Base-by-base conservation (phyloP, 768 basidiomycete genomes). In the Asterophora lycoperdoides region DNA sequence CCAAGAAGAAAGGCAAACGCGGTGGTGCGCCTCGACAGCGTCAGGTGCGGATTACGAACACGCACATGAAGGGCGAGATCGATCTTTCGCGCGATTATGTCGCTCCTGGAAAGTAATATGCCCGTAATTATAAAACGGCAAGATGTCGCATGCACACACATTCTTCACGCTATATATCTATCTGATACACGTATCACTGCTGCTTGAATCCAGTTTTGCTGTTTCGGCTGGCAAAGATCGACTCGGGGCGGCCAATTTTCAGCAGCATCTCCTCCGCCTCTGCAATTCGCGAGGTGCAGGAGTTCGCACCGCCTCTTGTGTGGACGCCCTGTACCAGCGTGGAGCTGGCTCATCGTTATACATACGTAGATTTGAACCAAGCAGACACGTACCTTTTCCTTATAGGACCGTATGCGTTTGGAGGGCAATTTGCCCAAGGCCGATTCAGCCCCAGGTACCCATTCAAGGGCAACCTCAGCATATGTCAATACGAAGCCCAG, bases 31-130 rank as follows among this genome's bases (percentile, higher is more conserved):
- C 80, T 41, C 73, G 83, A 14, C 84, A 88, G 60, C 78, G 93
- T 41, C 84, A 84, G 60, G 81, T 82, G 47, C 82, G 89, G 58
- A 83, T 95, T 57, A 94, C 91, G 33, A 96, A 95, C 59, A 83
- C 86, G 3, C 93, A 95, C 72, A 68, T 93, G 64, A 88, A 81
- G 61, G 87, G 83, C 15, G 83, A 86, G 59, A 86, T 96, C 71
- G 93, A 95, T 67, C 67, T 95, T 42, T 83, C 84, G 38, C 79
- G 79, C 53, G 89, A 92, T 60, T 90, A 81, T 63, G 66, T 66
- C 36, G 64, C 66, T 39, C 68, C 70, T 37, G 64, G 65, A 19
- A 73, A 72, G 56, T 70, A 40, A 60, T 51, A 41, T 39, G 10
- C 32, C 11, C n/a, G n/a, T n/a, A n/a, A n/a, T n/a, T 36, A 36